These are phyloP conservation scores for Starmerella ratchasimensis DNA, from an alignment of 805 yeast genomes.

Conservation along the genomic window DNA sequence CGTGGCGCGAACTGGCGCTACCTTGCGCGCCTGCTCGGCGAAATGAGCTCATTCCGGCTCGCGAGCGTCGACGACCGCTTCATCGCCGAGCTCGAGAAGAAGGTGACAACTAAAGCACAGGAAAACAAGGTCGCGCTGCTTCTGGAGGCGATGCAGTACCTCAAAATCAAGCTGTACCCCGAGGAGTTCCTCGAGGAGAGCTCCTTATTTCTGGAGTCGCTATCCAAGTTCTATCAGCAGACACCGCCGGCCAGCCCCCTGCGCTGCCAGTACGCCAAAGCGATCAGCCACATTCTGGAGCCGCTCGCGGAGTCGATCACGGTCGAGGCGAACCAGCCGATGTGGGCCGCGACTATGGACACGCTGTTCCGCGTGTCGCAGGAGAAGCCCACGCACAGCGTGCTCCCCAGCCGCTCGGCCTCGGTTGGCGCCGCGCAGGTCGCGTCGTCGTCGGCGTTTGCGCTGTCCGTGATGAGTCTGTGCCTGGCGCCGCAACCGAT, in stretches of 20 bases:
- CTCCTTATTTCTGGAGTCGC: conserved; percentile 75
- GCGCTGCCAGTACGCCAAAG: conserved; percentile 71
- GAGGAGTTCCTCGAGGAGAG: conserved; percentile 83
- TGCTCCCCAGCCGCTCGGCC: conserved; percentile 7
- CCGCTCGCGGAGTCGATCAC: conserved; percentile 77
- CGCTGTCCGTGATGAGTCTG: conserved; percentile 56
- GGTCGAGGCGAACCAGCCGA: conserved; percentile 92
- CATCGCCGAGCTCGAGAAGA: conserved; percentile 79
- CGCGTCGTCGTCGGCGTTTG: conserved; percentile 31
- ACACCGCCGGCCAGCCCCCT: conserved; percentile 47
- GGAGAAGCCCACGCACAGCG: conserved; percentile 5
- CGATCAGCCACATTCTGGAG: conserved; percentile 54
- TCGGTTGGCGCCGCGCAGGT: conserved; percentile 2
- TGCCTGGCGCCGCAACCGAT: conserved; percentile 69
- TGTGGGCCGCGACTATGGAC: conserved; percentile 75
- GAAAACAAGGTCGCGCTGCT: conserved; percentile 57
- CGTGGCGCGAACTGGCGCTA: conserved; percentile 89
- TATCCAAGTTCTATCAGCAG: conserved; percentile 65
- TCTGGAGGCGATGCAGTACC: conserved; percentile 82
- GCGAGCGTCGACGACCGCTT: conserved; percentile 84
- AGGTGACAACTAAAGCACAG: conserved; percentile 39
- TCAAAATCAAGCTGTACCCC: conserved; percentile 69
- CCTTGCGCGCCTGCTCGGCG: conserved; percentile 77
- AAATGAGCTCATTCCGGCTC: conserved; percentile 75
- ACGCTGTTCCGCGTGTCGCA: conserved; percentile 33